Evolutionary conservation across 768 basidiomycete species (phyloP), one percentile per base, ranked within the genome.

Genomic region (Cyclocybe cylindracea): DNA sequence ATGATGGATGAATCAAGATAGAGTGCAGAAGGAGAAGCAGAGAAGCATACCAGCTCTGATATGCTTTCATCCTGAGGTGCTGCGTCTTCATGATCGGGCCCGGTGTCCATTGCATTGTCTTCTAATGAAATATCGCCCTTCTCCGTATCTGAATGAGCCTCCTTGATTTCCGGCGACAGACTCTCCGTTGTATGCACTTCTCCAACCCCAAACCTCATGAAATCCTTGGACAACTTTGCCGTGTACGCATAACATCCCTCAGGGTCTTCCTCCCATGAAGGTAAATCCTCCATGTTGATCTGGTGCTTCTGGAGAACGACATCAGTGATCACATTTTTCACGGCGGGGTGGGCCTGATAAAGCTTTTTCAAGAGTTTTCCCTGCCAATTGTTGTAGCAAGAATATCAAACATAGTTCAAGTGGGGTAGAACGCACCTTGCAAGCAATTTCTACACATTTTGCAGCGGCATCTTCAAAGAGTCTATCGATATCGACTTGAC

Each of bases 321-420:
- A 39, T 70, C 62, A 33, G 72, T 69, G 42, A 90, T 71, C 6
- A 61, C 57, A 5, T 71, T 65, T 19, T 72, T 69, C 38, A 88
- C 66, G 42, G 52, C 65, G 9, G 73, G 71, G 62, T 79, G 77
- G 3, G 57, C 60, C 2, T 86, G 82, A 16, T 72, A 73, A 31
- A 91, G 72, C 56, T 71, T 78, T 61, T 79, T 78, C 51, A 91
- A 64, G 51, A 89, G 79, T 67, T 83, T 85, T 14, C 89, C 89
- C 83, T 86, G 50, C 19, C 10, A 10, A 13, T 49, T 4, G 48
- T 51, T 34, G 42, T 33, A 42, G 40, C 4, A 8, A 46, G 35
- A 31, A 39, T 14, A 46, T 33, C 34, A 33, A 24, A 14, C 10
- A 29, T 46, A 33, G n/a, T 14, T 13, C 24, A 40, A 31, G 18